These are phyloP conservation scores for Rosa hybrid DNA, from an alignment of 331 rosid species.

Conservation along the genomic window DNA sequence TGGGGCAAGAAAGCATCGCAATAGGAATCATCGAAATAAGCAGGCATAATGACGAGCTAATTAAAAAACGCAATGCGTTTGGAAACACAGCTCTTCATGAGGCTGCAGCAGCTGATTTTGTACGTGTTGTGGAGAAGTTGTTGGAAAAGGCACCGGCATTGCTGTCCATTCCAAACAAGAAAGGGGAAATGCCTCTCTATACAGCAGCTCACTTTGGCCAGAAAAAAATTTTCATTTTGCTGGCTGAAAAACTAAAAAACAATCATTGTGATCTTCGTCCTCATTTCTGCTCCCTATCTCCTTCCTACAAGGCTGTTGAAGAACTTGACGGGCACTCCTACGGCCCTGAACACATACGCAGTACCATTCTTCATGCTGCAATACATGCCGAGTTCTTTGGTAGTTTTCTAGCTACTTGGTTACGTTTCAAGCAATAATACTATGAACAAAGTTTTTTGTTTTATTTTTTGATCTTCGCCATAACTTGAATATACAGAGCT, in stretches of 20 bases:
- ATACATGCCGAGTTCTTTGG: slow-evolving; percentile 24
- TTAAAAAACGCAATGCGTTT: not conserved
- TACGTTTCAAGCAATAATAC: not conserved
- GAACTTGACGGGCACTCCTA: not conserved
- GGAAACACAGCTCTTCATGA: slow-evolving; percentile 26
- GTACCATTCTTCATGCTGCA: slow-evolving; percentile 14
- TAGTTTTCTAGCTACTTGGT: not conserved
- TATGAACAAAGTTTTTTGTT: no score
- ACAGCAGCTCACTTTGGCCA: slow-evolving; percentile 14
- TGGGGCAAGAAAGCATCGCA: not conserved
- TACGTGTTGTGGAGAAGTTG: not conserved
- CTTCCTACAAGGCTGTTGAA: no score
- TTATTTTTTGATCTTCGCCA: not conserved
- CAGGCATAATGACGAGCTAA: not conserved
- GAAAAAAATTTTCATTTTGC: not conserved
- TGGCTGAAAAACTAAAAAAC: not conserved
- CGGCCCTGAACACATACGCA: not conserved
- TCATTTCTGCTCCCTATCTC: not conserved
- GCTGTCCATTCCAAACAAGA: not conserved
- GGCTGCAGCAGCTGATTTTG: slow-evolving; percentile 1
- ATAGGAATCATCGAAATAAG: not conserved
- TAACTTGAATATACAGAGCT: not conserved
- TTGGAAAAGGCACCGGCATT: not conserved
- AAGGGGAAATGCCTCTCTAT: slow-evolving; percentile 18
- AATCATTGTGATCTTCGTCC: not conserved